Evolutionary conservation across 208 protist genomes (phyloP).

Genomic region (Naegleria fowleri): DNA sequence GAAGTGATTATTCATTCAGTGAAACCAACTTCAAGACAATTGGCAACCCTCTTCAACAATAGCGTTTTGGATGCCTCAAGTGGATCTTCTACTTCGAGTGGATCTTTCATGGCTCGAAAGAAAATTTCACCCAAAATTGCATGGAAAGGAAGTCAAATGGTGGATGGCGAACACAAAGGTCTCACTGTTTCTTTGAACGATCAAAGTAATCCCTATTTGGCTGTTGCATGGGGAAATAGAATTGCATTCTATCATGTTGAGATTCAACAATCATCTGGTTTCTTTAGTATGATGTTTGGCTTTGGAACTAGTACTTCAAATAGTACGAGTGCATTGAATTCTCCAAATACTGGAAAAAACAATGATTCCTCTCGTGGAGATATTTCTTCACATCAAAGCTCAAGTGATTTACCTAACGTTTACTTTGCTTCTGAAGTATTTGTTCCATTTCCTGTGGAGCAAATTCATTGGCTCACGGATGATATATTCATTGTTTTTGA

Average conservation of each 20-base stretch:
- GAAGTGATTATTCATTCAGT: background rate
- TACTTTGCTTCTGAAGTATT: background rate
- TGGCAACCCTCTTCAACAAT: background rate
- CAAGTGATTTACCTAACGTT: background rate
- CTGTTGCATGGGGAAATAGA: background rate
- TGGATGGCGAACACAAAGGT: background rate
- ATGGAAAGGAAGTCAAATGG: background rate
- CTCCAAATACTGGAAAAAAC: background rate
- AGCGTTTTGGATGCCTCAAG: background rate
- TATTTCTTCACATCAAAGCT: background rate
- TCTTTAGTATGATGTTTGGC: background rate
- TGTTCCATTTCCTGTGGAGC: background rate
- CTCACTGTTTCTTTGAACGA: background rate
- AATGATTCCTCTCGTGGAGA: background rate
- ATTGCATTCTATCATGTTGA: background rate
- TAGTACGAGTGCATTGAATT: background rate
- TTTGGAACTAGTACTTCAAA: background rate
- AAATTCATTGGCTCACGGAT: background rate
- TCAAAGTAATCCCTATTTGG: slow-evolving; percentile 4
- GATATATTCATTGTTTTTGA: background rate
- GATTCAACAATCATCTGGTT: background rate
- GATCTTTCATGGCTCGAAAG: background rate
- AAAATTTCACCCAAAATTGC: background rate
- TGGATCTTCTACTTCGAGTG: background rate
- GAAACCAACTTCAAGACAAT: background rate